Base-by-base conservation (phyloP, 2,329 filamentous ascomycete genomes). In the Emergomyces pasteurianus region DNA sequence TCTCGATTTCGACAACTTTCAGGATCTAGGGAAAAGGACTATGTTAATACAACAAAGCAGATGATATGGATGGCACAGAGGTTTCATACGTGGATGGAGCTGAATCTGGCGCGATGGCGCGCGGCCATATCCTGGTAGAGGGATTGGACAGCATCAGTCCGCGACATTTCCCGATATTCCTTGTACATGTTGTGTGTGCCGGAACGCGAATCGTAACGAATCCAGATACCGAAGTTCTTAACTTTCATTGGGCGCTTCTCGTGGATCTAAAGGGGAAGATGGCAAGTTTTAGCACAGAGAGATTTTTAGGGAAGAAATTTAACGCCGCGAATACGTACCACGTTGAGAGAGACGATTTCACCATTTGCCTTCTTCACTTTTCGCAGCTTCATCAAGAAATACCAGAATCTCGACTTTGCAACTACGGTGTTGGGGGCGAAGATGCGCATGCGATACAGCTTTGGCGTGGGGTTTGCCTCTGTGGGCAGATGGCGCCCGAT, bases 161-260 rank as follows among this genome's bases (percentile, higher is more conserved):
- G 86, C 78, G 89, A 92, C 86, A 97, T 89, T 86, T 97, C 94
- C 78, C 94, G 90, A 89, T 96, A 97, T 88, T 99, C 94, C 88
- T 97, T 97, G 90, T 99, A 99, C 94, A 99, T 99, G 89, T 99
- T 99, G 91, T 99, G 94, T 74, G 94, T 99, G 74, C 94, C 94
- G 74, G 94, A 97, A 81, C 94, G 92, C 66, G 95, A 99, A 83
- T 99, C 92, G 84, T 99, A 99, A 78, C 95, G 92, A 83, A 99
- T 88, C 95, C 95, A 99, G 86, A 99, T 87, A 79, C 94, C 94
- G 79, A 99, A 97, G 89, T 96, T 99, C 91, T 99, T 99, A 86
- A 99, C 92, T 86, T 96, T 96, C 77, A 92, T 84, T 74, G 94
- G 94, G 80, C 90, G 91, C 88, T 97, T 97, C 91, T 99, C 94